Percentiles rank a stretch among this genome's conserved stretches.
Conservation (phyloP, 2,329 filamentous ascomycete species). For the Chaetoscypha palmicola region DNA sequence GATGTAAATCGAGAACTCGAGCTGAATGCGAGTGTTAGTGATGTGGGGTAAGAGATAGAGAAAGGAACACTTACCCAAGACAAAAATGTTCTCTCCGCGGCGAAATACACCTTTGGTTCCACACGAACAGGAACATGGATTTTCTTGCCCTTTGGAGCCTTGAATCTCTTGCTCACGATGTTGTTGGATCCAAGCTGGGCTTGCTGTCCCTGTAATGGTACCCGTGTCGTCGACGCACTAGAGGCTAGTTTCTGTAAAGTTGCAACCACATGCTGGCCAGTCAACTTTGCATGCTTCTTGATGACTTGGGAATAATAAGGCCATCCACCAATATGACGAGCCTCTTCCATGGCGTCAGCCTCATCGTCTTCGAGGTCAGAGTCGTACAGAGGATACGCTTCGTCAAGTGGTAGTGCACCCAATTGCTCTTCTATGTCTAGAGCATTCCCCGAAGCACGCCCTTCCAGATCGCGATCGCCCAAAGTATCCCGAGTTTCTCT, state of each 20-base stretch:
- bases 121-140: slow-evolving; percentile 95
- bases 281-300: slow-evolving; percentile 30
- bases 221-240: slow-evolving; percentile 18
- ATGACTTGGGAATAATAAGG: slow-evolving; percentile 61
- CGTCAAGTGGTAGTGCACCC: slow-evolving; percentile 47
- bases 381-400: slow-evolving; percentile 84
- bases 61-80: slow-evolving; percentile 63
- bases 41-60: slow-evolving; percentile 3
- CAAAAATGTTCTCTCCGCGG: slow-evolving; percentile 90
- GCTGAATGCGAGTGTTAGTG: slow-evolving; percentile 39
- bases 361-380: slow-evolving; percentile 78
- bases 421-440: slow-evolving; percentile 82
- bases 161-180: slow-evolving; percentile 54
- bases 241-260: slow-evolving; percentile 15
- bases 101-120: slow-evolving; percentile 96
- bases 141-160: slow-evolving; percentile 74
- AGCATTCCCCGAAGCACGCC: slow-evolving; percentile 32
- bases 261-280: slow-evolving; percentile 13
- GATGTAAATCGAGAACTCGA: slow-evolving; percentile 94
- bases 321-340: slow-evolving; percentile 67
- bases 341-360: slow-evolving; percentile 69
- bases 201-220: slow-evolving; percentile 50
- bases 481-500: slow-evolving; percentile 14
- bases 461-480: slow-evolving; percentile 22
- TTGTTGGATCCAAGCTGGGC: slow-evolving; percentile 48